A percentile compares a stretch with the other conserved stretches of the same genome.
phyloP scores from a whole-genome alignment of 768 basidiomycete genomes.

The Boletales sp. region DNA sequence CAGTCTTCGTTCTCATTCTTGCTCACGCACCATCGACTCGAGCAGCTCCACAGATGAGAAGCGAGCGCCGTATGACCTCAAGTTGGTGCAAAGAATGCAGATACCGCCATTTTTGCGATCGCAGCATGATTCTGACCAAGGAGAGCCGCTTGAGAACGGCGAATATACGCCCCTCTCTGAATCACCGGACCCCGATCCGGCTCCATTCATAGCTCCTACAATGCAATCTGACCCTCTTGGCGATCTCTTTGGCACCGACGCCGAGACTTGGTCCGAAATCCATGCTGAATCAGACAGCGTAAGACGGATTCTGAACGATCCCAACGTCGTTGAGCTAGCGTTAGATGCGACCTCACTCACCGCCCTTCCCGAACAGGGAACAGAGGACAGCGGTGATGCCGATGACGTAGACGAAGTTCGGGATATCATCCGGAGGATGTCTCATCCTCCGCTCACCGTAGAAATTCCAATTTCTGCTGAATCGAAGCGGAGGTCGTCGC shows the following conservation, averaged over 20 bases:
- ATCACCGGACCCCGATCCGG: conserved; percentile 27
- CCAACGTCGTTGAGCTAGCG: conserved; percentile 51
- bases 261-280: conserved; percentile 58
- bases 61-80: conserved; percentile 45
- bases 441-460: conserved; percentile 30
- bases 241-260: conserved; percentile 66
- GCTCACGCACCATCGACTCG: conserved; percentile 20
- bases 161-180: conserved; percentile 30
- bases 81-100: conserved; percentile 48
- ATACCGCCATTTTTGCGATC: conserved; percentile 33
- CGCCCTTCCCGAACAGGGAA: conserved; percentile 22
- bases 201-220: conserved; percentile 35
- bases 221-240: conserved; percentile 46
- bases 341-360: conserved; percentile 42
- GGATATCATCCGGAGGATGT: conserved; percentile 40
- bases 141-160: conserved; percentile 25
- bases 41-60: conserved; percentile 24
- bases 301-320: conserved; percentile 27
- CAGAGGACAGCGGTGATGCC: conserved; percentile 31
- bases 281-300: conserved; percentile 32
- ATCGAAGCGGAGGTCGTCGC: conserved; percentile 34
- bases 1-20: conserved; percentile 24
- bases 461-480: conserved; percentile 41
- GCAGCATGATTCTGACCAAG: conserved; percentile 21
- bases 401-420: conserved; percentile 31